Base-by-base conservation (phyloP, 83 land plant species). In the Isoetes engelmannii region DNA sequence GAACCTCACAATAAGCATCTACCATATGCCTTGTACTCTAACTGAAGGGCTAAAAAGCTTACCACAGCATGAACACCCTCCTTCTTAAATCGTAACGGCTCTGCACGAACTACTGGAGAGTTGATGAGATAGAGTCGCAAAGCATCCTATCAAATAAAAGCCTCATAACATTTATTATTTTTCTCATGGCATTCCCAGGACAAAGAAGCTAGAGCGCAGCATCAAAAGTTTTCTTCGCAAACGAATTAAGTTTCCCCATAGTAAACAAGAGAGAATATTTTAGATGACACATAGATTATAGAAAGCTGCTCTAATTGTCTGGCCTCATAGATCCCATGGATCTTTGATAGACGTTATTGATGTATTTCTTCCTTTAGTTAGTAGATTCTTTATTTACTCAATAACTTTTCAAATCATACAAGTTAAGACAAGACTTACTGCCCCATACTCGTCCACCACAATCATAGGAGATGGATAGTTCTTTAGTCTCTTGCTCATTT, bases 91-190 rank as follows among this genome's bases (percentile, higher is more conserved):
- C 86, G 74, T 57, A 96, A 77, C 7, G 94, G 77, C 68, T 96
- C 99, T 19, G 95, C 99, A 57, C 87, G 85, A 44, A 96, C 99
- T 68, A 96, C 95, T 10, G 99, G 99, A 47, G 99, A 96, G 59
- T 96, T 96, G 72, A 96, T 96, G 37, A 96, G 79, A 79, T 96
- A 96, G 46, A 96, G 61, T 41, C 99, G 70, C 58, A 96, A 78
- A 6, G 99, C 97, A 87, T 96, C 97, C 98, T 94, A 79, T 28
- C 37, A 28, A 28, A 17, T 51, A 51, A 51, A 12, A 51, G 3
- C 55, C 37, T 28, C 2, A 2, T 28, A 28, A 28, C 37, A 28
- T 28, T 28, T 28, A 28, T 28, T 50, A 50, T 8, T 50, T 13
- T 28, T 28, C 37, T 28, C 37, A 28, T 28, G 37, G 37, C 37